Base-by-base conservation (phyloP, 2,329 filamentous ascomycete genomes). In the Pyrenochaeta sp. region DNA sequence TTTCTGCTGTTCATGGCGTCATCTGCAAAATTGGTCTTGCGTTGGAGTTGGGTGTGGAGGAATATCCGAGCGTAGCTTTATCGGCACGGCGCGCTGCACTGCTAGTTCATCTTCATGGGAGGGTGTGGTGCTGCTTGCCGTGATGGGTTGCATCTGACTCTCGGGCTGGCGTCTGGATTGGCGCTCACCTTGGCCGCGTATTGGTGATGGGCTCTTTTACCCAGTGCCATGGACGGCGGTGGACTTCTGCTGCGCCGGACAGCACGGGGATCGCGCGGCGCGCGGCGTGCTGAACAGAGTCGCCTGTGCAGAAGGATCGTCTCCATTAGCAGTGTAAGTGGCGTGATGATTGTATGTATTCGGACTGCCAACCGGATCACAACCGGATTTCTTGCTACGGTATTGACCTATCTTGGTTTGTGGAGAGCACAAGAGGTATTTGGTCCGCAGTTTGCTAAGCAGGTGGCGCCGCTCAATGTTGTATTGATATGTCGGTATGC, bases 1-100 rank as follows among this genome's bases (percentile, higher is more conserved):
- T 39, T 35, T 38, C 31, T n/a, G 24, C 24, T n/a, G n/a, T n/a
- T 11, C 19, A 44, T 51, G 44, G 44, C 44, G 39, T 46, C 47
- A 43, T 37, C 11, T 36, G 18, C 13, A 6, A 24, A 5, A 22
- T 36, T 26, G 18, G 23, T 18, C 13, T 11, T 15, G 21, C 13
- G 20, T 27, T 35, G 35, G 18, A 27, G 15, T 35, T 14, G 13
- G 18, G 37, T 21, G 34, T n/a, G 29, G n/a, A 17, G 29, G 39
- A 30, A 24, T 24, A n/a, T 35, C 20, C 15, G 28, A 14, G 6
- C 30, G 10, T 31, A 20, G 10, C 17, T 31, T 19, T 30, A 15
- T 20, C 28, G 28, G 36, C 37, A 30, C 20, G 32, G 32, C 6
- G 35, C 47, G 27, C 26, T 26, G 34, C 32, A 40, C 10, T 21